Conservation (phyloP, 225 moss, liverwort and hornwort genomes). For the Neckera pumila region DNA sequence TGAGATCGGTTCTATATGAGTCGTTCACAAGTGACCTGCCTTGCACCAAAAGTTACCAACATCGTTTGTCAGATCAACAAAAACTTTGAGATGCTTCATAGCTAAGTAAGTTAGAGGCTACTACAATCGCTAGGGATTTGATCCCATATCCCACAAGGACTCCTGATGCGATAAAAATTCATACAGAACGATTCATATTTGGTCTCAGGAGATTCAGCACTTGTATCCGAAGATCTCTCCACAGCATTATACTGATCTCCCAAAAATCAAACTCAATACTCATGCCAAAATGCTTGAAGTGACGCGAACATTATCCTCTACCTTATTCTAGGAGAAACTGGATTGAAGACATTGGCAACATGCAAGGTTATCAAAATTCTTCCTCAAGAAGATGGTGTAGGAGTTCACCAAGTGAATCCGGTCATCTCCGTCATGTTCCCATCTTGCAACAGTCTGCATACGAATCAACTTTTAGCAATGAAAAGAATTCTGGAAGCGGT, state of each 20-base stretch:
- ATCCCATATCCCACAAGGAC: neutral
- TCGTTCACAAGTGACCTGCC: conserved; percentile 94
- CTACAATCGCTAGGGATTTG: neutral
- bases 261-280: neutral
- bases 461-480: neutral
- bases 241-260: neutral
- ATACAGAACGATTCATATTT: neutral
- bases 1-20: conserved; percentile 88
- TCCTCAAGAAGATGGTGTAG: neutral
- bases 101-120: neutral
- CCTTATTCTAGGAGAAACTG: neutral
- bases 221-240: neutral
- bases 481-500: neutral
- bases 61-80: neutral
- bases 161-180: neutral
- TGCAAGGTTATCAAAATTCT: neutral
- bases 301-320: neutral
- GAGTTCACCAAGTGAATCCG: conserved; percentile 51
- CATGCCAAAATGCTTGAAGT: neutral
- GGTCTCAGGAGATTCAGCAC: neutral
- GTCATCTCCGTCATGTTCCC: conserved; percentile 79
- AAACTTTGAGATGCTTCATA: neutral
- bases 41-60: neutral
- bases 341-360: neutral
- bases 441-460: conserved; percentile 75